These are phyloP conservation scores for Cyclotella baltica DNA, from an alignment of 108 stramenopile genomes.

Conservation along the genomic window DNA sequence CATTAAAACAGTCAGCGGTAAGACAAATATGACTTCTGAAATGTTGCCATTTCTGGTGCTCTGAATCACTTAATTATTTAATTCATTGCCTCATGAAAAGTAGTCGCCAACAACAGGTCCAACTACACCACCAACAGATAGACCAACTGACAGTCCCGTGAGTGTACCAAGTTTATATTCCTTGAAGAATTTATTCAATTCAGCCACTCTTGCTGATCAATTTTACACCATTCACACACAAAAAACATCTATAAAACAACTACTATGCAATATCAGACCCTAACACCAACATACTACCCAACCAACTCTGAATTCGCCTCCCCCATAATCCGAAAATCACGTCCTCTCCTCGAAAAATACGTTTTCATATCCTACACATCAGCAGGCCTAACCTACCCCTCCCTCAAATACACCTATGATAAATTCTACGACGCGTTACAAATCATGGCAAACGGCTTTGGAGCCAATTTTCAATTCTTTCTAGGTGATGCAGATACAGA, in stretches of 20 bases:
- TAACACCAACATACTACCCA: constrained; percentile 11
- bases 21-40: too few relatives aligned
- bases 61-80: not conserved
- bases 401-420: constrained; percentile 37
- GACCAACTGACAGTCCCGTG: constrained; percentile 4
- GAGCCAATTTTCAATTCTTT: constrained; percentile 28
- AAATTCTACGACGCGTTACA: constrained; percentile 18
- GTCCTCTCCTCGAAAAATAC: constrained; percentile 24
- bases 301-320: constrained; percentile 18
- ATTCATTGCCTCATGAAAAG: not conserved
- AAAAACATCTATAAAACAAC: not conserved
- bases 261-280: not conserved
- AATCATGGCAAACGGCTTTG: constrained; percentile 29
- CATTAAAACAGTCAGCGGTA: too few relatives aligned
- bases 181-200: not conserved
- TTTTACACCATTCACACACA: not conserved
- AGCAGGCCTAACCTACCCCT: constrained; percentile 27
- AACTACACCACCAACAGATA: not conserved
- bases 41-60: too few relatives aligned
- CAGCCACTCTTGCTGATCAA: not conserved
- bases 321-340: constrained; percentile 4
- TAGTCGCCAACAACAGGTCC: constrained; percentile 8
- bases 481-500: constrained; percentile 22
- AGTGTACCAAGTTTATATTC: not conserved
- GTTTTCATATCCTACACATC: constrained; percentile 33